A percentile compares a stretch with the other conserved stretches of the same genome.
These are phyloP conservation scores for Diaporthe citri DNA, from an alignment of 2,329 filamentous ascomycete species.

Conservation along the genomic window DNA sequence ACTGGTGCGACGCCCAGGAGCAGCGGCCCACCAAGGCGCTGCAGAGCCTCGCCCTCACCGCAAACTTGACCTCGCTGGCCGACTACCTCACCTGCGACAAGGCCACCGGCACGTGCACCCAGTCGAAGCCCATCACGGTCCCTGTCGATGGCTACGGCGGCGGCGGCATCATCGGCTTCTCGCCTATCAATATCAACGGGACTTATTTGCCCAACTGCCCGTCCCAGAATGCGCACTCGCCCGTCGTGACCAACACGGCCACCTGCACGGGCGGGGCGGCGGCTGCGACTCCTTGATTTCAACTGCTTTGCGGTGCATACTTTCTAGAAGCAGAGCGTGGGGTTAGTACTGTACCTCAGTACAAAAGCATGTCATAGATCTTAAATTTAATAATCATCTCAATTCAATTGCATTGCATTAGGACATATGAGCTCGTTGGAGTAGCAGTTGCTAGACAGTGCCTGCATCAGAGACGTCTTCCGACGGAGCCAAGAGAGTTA, in stretches of 20 bases:
- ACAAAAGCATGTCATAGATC: neutral
- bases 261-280: neutral
- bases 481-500: no score
- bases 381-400: neutral
- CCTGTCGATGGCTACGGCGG: neutral
- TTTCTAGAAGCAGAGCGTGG: neutral
- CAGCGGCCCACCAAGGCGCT: neutral
- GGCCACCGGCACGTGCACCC: neutral
- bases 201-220: slow-evolving; percentile 9
- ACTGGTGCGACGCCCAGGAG: slow-evolving; percentile 23
- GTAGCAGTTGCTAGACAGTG: no score
- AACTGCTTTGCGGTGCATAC: no score
- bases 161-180: neutral
- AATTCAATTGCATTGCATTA: neutral
- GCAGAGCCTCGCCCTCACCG: neutral
- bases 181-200: neutral
- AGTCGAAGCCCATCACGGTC: neutral
- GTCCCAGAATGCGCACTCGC: neutral
- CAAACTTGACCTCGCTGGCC: slow-evolving; percentile 1
- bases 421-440: neutral
- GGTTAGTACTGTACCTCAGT: neutral
- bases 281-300: neutral
- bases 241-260: slow-evolving; percentile 11
- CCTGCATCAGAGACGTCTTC: no score
- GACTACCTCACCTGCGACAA: slow-evolving; percentile 7